Percentiles rank a stretch among this genome's conserved stretches.
phyloP scores from a whole-genome alignment of 306 rosid genomes.

The Rubus idaeus region DNA sequence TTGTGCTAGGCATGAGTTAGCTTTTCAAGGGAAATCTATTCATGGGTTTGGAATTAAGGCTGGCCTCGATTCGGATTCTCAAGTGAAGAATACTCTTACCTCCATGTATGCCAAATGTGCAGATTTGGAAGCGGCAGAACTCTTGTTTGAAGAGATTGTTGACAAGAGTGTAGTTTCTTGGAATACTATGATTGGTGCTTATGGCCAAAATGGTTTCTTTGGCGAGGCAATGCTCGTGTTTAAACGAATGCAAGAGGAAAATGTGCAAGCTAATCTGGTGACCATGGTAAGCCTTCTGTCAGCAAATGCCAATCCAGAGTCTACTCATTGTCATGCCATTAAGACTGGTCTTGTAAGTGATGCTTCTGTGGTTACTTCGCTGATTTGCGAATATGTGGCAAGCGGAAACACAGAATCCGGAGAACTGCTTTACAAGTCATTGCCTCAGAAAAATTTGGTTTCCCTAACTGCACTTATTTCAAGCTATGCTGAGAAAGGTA shows the following conservation, averaged over 20 bases:
- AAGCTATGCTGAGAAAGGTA: constrained; percentile 56
- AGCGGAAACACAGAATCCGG: constrained; percentile 45
- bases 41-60: constrained; percentile 55
- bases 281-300: constrained; percentile 67
- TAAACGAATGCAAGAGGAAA: constrained; percentile 52
- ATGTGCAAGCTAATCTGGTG: constrained; percentile 52
- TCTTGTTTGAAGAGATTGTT: constrained; percentile 54
- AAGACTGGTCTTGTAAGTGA: constrained; percentile 51
- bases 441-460: constrained; percentile 54
- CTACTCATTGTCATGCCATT: constrained; percentile 48
- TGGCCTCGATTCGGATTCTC: constrained; percentile 39
- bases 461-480: constrained; percentile 65
- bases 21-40: constrained; percentile 42
- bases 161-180: constrained; percentile 65
- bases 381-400: constrained; percentile 64
- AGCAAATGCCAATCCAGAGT: constrained; percentile 50
- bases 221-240: constrained; percentile 51
- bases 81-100: constrained; percentile 53
- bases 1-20: constrained; percentile 37
- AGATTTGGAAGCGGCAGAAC: constrained; percentile 52
- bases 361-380: constrained; percentile 61
- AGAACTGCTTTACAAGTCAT: constrained; percentile 41
- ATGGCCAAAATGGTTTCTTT: constrained; percentile 54
- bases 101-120: constrained; percentile 75
- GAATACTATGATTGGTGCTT: constrained; percentile 85